A percentile compares a stretch with the other conserved stretches of the same genome.
These are phyloP conservation scores for Talaromyces thailandensis DNA, from an alignment of 495 filamentous ascomycete genomes.

Conservation along the genomic window DNA sequence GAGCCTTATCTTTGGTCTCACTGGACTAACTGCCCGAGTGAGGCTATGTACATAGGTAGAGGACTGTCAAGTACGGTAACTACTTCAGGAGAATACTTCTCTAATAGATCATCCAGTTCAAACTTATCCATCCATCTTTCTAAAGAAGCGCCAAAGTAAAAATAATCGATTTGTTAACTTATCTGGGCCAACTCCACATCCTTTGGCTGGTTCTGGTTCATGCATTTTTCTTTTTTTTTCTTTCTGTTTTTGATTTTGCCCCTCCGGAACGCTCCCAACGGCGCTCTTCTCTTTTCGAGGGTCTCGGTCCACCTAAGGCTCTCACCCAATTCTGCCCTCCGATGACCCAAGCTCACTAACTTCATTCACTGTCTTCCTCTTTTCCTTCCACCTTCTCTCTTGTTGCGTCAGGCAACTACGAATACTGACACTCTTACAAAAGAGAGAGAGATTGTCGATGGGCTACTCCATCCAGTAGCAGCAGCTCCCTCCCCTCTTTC, in stretches of 20 bases:
- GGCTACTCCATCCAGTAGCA: neutral
- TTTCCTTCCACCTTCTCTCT: neutral
- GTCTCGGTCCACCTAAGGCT: neutral
- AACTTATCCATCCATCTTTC: too few relatives aligned
- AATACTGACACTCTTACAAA: neutral
- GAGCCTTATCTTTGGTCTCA: neutral
- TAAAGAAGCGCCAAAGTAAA: too few relatives aligned
- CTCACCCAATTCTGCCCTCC: neutral
- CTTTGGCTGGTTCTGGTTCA: neutral
- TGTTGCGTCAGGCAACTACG: neutral
- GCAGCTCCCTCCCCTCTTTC: neutral
- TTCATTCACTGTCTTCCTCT: neutral
- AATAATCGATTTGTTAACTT: neutral
- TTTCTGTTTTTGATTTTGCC: neutral
- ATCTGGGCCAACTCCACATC: neutral
- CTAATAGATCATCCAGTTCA: too few relatives aligned
- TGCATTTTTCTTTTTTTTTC: neutral
- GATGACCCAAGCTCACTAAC: neutral
- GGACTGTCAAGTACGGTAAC: too few relatives aligned
- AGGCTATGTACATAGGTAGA: neutral
- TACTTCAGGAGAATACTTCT: too few relatives aligned
- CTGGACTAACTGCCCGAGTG: neutral
- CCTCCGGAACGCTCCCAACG: constrained; percentile 1
- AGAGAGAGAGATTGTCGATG: neutral
- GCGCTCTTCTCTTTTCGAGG: neutral